Evolutionary conservation across 768 basidiomycete genomes (phyloP).

Genomic region (Boletales sp.): DNA sequence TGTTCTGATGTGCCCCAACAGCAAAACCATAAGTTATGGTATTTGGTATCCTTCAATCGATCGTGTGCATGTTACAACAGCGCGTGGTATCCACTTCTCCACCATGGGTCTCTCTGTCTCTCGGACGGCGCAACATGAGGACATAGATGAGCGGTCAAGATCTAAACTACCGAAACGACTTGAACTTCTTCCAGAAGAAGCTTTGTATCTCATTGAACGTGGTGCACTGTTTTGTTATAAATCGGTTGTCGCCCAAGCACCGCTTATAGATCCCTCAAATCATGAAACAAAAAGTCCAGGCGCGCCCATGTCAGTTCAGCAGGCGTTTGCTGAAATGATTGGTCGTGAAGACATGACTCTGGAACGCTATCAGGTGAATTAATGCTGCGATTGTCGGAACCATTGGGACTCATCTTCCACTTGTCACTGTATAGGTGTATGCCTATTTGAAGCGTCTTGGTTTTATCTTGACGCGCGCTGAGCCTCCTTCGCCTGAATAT

Average conservation of each 20-base stretch:
- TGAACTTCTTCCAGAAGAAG: conserved; percentile 93
- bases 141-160: conserved; percentile 14
- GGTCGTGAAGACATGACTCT: conserved; percentile 72
- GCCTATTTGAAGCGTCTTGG: conserved; percentile 90
- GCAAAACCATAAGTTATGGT: conserved; percentile 77
- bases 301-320: conserved; percentile 85
- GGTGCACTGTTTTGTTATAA: conserved; percentile 87
- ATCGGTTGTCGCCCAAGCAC: conserved; percentile 32
- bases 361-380: conserved; percentile 80
- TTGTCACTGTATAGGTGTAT: conserved; percentile 64
- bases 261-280: conserved; percentile 7
- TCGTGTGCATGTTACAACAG: conserved; percentile 64
- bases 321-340: conserved; percentile 84
- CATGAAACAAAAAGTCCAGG: conserved; percentile 47
- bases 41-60: conserved; percentile 70
- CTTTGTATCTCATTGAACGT: conserved; percentile 88
- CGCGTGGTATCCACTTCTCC: conserved; percentile 80
- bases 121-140: conserved; percentile 34
- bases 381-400: conserved; percentile 6
- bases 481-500: conserved; percentile 54
- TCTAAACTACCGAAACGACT: conserved; percentile 58
- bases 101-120: conserved; percentile 79
- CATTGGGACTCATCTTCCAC: not conserved
- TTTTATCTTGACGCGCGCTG: conserved; percentile 80
- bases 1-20: conserved; percentile 23